These are phyloP conservation scores for Podosphaera aphanis DNA, from an alignment of 2,329 filamentous ascomycete species.

Conservation along the genomic window DNA sequence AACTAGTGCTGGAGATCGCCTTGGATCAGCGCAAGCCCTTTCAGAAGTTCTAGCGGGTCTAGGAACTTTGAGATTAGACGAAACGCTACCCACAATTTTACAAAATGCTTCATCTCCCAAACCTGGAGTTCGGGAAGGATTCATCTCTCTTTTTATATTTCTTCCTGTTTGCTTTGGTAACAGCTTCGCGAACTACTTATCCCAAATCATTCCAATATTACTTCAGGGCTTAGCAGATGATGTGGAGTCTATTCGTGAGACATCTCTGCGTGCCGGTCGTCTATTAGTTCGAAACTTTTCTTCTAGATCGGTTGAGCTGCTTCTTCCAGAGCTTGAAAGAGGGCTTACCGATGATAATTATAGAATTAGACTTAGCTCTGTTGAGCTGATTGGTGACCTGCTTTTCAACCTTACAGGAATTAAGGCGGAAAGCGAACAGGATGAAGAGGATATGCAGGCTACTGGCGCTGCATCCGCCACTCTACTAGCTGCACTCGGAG, in stretches of 20 bases:
- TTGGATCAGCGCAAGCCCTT: constrained; percentile 89
- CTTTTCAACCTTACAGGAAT: constrained; percentile 96
- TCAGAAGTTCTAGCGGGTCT: constrained; percentile 89
- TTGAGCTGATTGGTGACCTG: constrained; percentile 87
- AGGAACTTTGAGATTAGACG: constrained; percentile 76
- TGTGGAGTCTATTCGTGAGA: constrained; percentile 87
- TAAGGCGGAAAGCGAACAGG: constrained; percentile 55
- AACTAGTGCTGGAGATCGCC: constrained; percentile 80
- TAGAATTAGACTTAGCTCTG: constrained; percentile 91
- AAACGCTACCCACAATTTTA: constrained; percentile 84
- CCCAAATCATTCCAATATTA: constrained; percentile 86
- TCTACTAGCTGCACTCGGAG: constrained; percentile 79
- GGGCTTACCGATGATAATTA: constrained; percentile 95
- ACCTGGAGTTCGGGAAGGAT: constrained; percentile 77
- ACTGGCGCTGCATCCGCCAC: constrained; percentile 53
- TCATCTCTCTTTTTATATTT: constrained; percentile 99
- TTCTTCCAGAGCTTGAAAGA: constrained; percentile 84
- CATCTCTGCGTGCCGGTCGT: constrained; percentile 78
- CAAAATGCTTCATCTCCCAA: constrained; percentile 90
- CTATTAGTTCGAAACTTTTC: constrained; percentile 97
- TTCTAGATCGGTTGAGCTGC: constrained; percentile 74
- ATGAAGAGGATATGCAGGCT: constrained; percentile 63
- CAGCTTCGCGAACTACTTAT: constrained; percentile 89
- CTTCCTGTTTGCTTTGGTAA: constrained; percentile 97
- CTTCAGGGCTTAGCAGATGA: constrained; percentile 86